Conservation (phyloP, 2,329 filamentous ascomycete genomes). For the Fusarium mundagurra region DNA sequence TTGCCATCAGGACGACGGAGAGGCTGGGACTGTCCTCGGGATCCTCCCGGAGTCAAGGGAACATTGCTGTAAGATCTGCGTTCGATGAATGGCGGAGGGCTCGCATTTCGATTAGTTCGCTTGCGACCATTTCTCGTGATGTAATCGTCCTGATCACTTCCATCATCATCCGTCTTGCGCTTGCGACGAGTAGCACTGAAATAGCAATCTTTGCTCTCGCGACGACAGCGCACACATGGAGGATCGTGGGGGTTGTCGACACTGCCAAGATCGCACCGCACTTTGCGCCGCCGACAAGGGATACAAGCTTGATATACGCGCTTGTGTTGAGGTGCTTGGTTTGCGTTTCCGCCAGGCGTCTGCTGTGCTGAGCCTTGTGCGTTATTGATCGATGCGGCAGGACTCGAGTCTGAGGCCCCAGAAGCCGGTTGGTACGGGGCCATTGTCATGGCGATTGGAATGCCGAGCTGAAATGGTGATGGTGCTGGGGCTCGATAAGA, state of each 20-base stretch:
- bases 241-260: constrained; percentile 96
- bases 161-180: constrained; percentile 75
- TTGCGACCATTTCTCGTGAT: constrained; percentile 79
- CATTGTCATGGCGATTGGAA: constrained; percentile 27
- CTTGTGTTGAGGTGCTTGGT: constrained; percentile 58
- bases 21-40: constrained; percentile 72
- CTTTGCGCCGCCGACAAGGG: constrained; percentile 69
- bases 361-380: constrained; percentile 35
- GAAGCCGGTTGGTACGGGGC: constrained; percentile 40
- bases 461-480: constrained; percentile 12
- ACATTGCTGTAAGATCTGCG: constrained; percentile 60
- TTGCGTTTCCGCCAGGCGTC: constrained; percentile 26
- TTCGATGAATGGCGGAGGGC: constrained; percentile 56
- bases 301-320: constrained; percentile 73
- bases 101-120: constrained; percentile 62
- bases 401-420: constrained; percentile 40
- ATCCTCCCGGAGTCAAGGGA: constrained; percentile 72
- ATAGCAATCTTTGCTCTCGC: constrained; percentile 96
- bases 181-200: constrained; percentile 96
- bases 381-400: constrained; percentile 37
- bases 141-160: constrained; percentile 69
- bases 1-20: constrained; percentile 67
- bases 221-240: constrained; percentile 90
- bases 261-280: constrained; percentile 71
- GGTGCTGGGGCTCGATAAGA: constrained; percentile 9